Evolutionary conservation across 116 monocot species (phyloP).

Genomic region (Dioscorea cayenensis): DNA sequence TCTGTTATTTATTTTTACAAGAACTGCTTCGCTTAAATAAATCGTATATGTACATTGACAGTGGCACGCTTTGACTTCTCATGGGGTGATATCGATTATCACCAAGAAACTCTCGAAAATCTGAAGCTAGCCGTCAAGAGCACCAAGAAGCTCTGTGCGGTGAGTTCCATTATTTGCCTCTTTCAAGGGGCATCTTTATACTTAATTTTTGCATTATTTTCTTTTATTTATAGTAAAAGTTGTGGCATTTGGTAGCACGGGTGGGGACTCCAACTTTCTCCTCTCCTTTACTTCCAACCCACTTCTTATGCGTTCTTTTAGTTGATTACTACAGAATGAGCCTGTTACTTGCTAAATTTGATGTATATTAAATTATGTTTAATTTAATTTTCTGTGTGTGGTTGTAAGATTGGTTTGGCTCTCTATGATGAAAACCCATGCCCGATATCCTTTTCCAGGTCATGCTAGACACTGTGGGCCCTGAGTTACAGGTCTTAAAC

Average conservation of each 20-base stretch:
- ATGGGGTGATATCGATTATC: conserved; percentile 77
- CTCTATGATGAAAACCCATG: background rate
- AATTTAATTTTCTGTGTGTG: no score
- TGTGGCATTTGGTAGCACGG: no score
- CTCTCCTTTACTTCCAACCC: background rate
- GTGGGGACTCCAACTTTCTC: background rate
- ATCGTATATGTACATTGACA: conserved; percentile 3
- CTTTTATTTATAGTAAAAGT: no score
- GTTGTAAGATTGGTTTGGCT: background rate
- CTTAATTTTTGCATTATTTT: no score
- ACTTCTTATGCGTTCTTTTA: background rate
- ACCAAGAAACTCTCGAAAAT: conserved; percentile 91
- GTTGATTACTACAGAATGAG: conserved; percentile 24
- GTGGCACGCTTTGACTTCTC: conserved; percentile 96
- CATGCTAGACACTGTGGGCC: conserved; percentile 94
- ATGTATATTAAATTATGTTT: background rate
- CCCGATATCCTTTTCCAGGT: conserved; percentile 33
- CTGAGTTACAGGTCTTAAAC: conserved; percentile 93
- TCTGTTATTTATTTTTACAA: background rate
- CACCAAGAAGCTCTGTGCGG: conserved; percentile 93
- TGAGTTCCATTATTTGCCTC: conserved; percentile 9
- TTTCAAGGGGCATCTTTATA: no score
- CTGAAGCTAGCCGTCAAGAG: conserved; percentile 82
- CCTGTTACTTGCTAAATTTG: conserved; percentile 72
- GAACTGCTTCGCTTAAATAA: background rate